These are phyloP conservation scores for Penicillium diatomitis DNA, from an alignment of 495 filamentous ascomycete genomes.

Conservation along the genomic window DNA sequence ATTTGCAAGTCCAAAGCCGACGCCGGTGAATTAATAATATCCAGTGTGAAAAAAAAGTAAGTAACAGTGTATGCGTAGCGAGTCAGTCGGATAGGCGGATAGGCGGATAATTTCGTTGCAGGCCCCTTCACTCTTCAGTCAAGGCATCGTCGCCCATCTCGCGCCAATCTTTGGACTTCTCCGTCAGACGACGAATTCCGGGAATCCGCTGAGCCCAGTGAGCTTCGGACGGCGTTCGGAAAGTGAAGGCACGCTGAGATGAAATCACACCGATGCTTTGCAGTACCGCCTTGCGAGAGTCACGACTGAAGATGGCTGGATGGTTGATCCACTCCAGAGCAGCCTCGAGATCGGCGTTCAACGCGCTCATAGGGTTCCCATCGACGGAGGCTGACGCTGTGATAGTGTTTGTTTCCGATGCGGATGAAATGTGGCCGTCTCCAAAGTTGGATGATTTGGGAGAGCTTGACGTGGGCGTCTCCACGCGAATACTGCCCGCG, in stretches of 20 bases:
- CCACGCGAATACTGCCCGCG: conserved; percentile 22
- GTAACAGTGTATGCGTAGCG: no score
- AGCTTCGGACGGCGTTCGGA: conserved; percentile 75
- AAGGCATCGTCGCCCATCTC: conserved; percentile 76
- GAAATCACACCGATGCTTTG: conserved; percentile 96
- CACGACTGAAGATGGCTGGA: conserved; percentile 89
- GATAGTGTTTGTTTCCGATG: conserved; percentile 46
- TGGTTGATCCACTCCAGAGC: conserved; percentile 99
- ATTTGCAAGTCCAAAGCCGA: not conserved
- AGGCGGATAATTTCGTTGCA: not conserved
- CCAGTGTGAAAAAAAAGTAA: no score
- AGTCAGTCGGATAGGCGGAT: not conserved
- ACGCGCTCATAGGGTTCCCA: conserved; percentile 63
- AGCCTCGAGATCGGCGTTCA: conserved; percentile 84
- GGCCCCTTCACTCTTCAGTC: conserved; percentile 58
- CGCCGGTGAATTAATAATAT: not conserved
- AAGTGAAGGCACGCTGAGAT: conserved; percentile 88
- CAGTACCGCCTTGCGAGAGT: conserved; percentile 89
- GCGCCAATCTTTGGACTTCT: conserved; percentile 75
- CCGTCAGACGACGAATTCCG: conserved; percentile 68
- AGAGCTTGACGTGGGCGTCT: conserved; percentile 31
- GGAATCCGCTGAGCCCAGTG: conserved; percentile 74
- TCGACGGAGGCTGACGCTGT: conserved; percentile 68
- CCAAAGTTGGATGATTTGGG: conserved; percentile 37
- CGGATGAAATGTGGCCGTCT: conserved; percentile 30